Evolutionary conservation across 169 alveolate genomes (phyloP).

Genomic region (Sarcocystis neurona): DNA sequence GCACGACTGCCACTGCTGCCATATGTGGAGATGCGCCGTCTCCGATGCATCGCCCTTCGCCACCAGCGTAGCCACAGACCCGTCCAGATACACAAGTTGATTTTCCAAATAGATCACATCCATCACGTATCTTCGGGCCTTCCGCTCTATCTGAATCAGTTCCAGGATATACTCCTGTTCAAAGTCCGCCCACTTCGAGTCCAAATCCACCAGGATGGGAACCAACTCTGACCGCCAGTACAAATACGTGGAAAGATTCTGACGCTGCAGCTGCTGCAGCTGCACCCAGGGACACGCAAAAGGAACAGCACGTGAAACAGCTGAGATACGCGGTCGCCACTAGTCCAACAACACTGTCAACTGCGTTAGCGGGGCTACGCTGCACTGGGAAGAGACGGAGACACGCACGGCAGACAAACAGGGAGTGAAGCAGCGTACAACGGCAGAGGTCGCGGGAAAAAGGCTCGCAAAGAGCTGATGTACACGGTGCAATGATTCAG

Average conservation of each 20-base stretch:
- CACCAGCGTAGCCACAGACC: slow-evolving; percentile 53
- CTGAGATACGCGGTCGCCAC: background rate
- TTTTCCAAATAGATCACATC: slow-evolving; percentile 42
- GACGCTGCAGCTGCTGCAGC: slow-evolving; percentile 44
- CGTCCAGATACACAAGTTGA: slow-evolving; percentile 35
- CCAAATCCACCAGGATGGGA: slow-evolving; percentile 61
- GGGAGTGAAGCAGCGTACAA: too few species aligned
- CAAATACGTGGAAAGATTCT: background rate
- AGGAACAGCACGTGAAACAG: background rate
- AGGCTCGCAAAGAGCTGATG: too few species aligned
- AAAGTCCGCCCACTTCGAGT: slow-evolving; percentile 58
- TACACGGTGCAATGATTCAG: too few species aligned
- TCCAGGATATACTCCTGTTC: slow-evolving; percentile 60
- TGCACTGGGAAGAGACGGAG: too few species aligned
- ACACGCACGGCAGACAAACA: too few species aligned
- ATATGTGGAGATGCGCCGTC: slow-evolving; percentile 24
- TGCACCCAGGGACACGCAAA: background rate
- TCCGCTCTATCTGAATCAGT: slow-evolving; percentile 57
- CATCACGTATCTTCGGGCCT: slow-evolving; percentile 58
- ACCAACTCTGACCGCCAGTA: slow-evolving; percentile 62
- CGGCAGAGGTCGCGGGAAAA: too few species aligned
- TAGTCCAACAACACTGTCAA: too few species aligned
- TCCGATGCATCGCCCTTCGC: slow-evolving; percentile 30
- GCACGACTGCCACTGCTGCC: slow-evolving; percentile 55
- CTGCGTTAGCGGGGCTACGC: too few species aligned